phyloP scores from a whole-genome alignment of 768 basidiomycete genomes.

The Tylopilus sp. region DNA sequence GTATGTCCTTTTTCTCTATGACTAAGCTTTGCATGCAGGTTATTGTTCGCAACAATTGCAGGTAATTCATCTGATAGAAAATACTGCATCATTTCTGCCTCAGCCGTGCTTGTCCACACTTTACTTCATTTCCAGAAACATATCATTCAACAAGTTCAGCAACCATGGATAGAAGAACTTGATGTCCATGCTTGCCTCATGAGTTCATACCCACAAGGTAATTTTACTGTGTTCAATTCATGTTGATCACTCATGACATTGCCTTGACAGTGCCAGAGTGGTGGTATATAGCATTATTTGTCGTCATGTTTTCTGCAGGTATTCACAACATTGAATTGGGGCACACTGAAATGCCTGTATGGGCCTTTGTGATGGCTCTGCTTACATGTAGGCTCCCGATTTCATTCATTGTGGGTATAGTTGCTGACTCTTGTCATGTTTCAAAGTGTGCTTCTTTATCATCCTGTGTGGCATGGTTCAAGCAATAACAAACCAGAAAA shows the following conservation, averaged over 20 bases:
- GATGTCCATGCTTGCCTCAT: slow-evolving; percentile 88
- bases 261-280: slow-evolving; percentile 60
- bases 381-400: slow-evolving; percentile 37
- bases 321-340: slow-evolving; percentile 69
- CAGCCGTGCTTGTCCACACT: slow-evolving; percentile 28
- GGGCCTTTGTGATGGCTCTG: slow-evolving; percentile 65
- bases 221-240: too few species aligned
- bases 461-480: slow-evolving; percentile 56
- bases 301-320: slow-evolving; percentile 68
- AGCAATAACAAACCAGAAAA: slow-evolving; percentile 81
- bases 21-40: slow-evolving; percentile 52
- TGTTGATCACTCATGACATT: not conserved
- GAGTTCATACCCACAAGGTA: slow-evolving; percentile 57
- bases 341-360: slow-evolving; percentile 72
- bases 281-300: slow-evolving; percentile 76
- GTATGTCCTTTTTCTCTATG: not conserved
- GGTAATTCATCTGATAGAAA: slow-evolving; percentile 31
- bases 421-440: not conserved
- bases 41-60: slow-evolving; percentile 81
- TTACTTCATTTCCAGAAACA: slow-evolving; percentile 73
- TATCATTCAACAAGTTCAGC: slow-evolving; percentile 67
- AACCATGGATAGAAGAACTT: slow-evolving; percentile 70
- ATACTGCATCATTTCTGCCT: not conserved
- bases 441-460: slow-evolving; percentile 40
- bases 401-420: not conserved